A percentile compares a stretch with the other conserved stretches of the same genome.
phyloP scores from a whole-genome alignment of 2,329 filamentous ascomycete genomes.

The Xylariaceae sp. region DNA sequence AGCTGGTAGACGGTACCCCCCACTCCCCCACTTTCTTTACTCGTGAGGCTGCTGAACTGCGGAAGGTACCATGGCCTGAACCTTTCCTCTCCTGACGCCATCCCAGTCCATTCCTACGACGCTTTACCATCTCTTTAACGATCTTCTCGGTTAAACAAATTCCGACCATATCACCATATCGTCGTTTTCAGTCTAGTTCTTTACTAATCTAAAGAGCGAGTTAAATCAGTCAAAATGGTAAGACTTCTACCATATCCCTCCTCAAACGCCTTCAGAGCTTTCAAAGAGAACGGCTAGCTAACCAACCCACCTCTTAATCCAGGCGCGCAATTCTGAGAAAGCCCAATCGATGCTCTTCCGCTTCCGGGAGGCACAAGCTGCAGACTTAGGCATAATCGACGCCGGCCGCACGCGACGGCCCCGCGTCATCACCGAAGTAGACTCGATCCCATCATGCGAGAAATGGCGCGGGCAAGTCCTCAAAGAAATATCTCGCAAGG shows the following conservation, averaged over 20 bases:
- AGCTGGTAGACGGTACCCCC: background rate
- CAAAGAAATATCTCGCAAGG: constrained; percentile 96
- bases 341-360: constrained; percentile 99
- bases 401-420: constrained; percentile 87
- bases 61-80: constrained; percentile 11
- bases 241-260: background rate
- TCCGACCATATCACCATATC: background rate
- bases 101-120: background rate
- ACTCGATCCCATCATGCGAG: constrained; percentile 85
- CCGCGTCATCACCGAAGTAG: constrained; percentile 87
- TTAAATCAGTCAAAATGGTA: constrained; percentile 40
- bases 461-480: constrained; percentile 98
- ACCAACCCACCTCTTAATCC: constrained; percentile 8
- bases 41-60: constrained; percentile 19
- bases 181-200: background rate
- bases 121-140: background rate
- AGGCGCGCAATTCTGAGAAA: constrained; percentile 98
- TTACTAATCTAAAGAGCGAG: background rate
- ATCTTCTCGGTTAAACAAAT: background rate
- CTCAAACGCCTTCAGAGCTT: too few species aligned
- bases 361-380: constrained; percentile 83
- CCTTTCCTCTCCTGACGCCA: constrained; percentile 6
- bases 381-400: constrained; percentile 62
- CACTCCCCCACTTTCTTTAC: constrained; percentile 28
- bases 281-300: background rate